These are phyloP conservation scores for Zygoascus tannicola DNA, from an alignment of 805 yeast species.

Conservation along the genomic window DNA sequence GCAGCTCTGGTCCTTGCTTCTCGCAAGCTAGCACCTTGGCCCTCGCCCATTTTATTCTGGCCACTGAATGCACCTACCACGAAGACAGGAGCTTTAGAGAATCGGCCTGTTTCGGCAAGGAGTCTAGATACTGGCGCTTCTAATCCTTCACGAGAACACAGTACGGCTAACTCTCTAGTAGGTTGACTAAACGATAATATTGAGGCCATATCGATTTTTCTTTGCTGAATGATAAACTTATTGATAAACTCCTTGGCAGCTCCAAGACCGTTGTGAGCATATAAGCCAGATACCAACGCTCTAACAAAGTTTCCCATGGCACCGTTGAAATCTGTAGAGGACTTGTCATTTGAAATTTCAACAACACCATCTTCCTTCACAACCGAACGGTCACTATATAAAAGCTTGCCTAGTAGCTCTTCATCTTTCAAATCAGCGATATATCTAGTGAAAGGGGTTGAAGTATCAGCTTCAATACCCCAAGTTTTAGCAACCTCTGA, in stretches of 20 bases:
- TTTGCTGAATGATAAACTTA: slow-evolving; percentile 61
- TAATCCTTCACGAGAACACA: slow-evolving; percentile 68
- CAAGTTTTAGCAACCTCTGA: slow-evolving; percentile 60
- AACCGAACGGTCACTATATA: slow-evolving; percentile 9
- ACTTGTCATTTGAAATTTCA: slow-evolving; percentile 33
- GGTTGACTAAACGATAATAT: slow-evolving; percentile 81
- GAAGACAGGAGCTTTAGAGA: slow-evolving; percentile 71
- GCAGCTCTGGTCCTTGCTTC: slow-evolving; percentile 93
- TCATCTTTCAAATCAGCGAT: slow-evolving; percentile 60
- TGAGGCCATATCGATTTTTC: slow-evolving; percentile 63
- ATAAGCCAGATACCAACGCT: slow-evolving; percentile 74
- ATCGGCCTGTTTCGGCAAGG: slow-evolving; percentile 89
- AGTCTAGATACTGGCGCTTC: slow-evolving; percentile 71
- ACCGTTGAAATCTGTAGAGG: slow-evolving; percentile 29
- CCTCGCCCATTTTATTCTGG: slow-evolving; percentile 76
- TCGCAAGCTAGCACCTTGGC: slow-evolving; percentile 78
- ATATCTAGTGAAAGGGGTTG: slow-evolving; percentile 50
- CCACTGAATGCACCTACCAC: slow-evolving; percentile 91
- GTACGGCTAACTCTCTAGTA: slow-evolving; percentile 66
- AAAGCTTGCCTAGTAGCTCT: slow-evolving; percentile 33
- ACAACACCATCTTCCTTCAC: slow-evolving; percentile 18
- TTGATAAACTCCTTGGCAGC: slow-evolving; percentile 60
- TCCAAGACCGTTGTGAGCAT: slow-evolving; percentile 60
- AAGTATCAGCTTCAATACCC: slow-evolving; percentile 79
- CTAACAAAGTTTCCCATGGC: slow-evolving; percentile 64